These are phyloP conservation scores for Catunica adiposa DNA, from an alignment of 2,329 filamentous ascomycete genomes.

Conservation along the genomic window DNA sequence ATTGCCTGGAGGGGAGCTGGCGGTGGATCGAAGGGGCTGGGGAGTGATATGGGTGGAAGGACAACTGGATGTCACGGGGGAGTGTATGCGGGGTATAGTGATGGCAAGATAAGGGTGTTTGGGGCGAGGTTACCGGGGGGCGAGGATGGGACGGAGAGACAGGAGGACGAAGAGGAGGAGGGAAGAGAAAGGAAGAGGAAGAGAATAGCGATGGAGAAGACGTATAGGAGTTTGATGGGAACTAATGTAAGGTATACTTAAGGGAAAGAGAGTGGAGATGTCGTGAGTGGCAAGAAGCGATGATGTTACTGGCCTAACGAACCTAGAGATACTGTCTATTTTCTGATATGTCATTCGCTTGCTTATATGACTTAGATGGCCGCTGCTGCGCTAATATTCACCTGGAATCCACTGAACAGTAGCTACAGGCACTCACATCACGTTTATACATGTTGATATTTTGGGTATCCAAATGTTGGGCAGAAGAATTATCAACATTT, in stretches of 20 bases:
- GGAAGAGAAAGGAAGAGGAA: slow-evolving; percentile 36
- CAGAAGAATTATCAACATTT: no score
- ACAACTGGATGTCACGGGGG: slow-evolving; percentile 31
- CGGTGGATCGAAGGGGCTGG: slow-evolving; percentile 40
- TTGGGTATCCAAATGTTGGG: no score
- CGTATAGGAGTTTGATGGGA: slow-evolving; percentile 57
- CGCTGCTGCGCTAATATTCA: no score
- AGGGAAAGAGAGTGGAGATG: neutral
- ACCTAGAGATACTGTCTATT: neutral
- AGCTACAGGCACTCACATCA: no score
- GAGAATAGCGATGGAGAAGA: slow-evolving; percentile 60
- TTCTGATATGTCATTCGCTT: neutral
- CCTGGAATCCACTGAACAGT: no score
- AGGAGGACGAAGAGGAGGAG: slow-evolving; percentile 20
- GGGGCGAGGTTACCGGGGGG: slow-evolving; percentile 39
- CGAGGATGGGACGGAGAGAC: slow-evolving; percentile 28
- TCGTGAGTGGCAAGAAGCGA: neutral
- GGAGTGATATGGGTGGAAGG: slow-evolving; percentile 41
- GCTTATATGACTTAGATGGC: neutral
- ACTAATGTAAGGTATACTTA: slow-evolving; percentile 5
- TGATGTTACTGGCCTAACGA: no score
- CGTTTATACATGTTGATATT: no score
- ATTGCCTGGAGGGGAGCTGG: slow-evolving; percentile 54
- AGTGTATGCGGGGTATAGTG: slow-evolving; percentile 66
- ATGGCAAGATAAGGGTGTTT: slow-evolving; percentile 75